Evolutionary conservation across 768 basidiomycete genomes (phyloP).

Genomic region (Boletus reticuloceps): DNA sequence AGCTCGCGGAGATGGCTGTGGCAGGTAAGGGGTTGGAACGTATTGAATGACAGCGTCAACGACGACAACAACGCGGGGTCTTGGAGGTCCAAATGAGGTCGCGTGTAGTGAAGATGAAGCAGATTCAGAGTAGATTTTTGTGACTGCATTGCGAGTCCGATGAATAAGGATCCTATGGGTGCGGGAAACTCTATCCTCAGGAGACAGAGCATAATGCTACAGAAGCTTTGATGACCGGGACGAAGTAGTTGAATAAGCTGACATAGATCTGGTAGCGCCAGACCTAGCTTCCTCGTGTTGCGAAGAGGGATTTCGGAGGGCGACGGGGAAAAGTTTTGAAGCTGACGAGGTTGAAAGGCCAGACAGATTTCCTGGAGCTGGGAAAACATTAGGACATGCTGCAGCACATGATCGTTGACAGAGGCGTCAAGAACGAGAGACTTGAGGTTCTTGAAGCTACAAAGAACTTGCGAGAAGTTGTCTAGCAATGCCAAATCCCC

Average conservation of each 20-base stretch:
- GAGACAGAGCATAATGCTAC: not conserved
- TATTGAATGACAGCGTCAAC: not conserved
- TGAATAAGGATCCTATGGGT: not conserved
- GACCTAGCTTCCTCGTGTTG: not conserved
- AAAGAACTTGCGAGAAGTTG: not conserved
- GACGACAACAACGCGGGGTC: too few relatives aligned
- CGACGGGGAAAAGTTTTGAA: not conserved
- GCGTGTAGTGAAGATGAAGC: not conserved
- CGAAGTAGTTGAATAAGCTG: not conserved
- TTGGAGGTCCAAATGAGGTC: too few relatives aligned
- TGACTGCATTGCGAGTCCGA: not conserved
- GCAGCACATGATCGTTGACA: not conserved
- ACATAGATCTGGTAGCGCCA: not conserved
- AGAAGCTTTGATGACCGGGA: not conserved
- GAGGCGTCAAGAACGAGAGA: not conserved
- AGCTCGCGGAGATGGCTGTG: not conserved
- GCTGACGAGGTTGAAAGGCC: not conserved
- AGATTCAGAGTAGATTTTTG: not conserved
- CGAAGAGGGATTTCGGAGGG: not conserved
- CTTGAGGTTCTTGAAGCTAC: not conserved
- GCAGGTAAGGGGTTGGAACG: not conserved
- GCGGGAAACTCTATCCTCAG: not conserved
- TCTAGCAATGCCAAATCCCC: not conserved
- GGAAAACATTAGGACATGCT: too few relatives aligned
- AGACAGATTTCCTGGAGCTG: not conserved